These are phyloP conservation scores for Novymonas esmeraldas DNA, from an alignment of 208 protist species.

Conservation along the genomic window DNA sequence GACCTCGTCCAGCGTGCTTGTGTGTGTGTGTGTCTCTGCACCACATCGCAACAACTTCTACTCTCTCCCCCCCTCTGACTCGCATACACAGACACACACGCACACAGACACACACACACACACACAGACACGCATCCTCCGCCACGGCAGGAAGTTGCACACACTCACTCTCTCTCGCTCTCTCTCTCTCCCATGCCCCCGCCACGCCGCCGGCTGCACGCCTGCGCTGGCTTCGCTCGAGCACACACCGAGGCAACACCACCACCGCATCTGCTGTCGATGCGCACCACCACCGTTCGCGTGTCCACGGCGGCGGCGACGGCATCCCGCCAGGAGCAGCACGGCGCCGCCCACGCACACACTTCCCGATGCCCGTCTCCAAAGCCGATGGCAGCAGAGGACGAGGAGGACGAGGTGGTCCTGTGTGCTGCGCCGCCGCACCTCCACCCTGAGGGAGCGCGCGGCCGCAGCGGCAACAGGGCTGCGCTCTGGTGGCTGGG, in stretches of 20 bases:
- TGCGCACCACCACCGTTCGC: too few species aligned
- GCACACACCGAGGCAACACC: neutral
- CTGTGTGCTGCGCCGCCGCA: neutral
- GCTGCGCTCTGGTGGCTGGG: neutral
- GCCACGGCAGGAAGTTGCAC: neutral
- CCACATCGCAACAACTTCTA: neutral
- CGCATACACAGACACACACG: too few species aligned
- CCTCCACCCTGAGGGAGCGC: too few species aligned
- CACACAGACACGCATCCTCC: neutral
- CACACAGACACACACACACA: neutral
- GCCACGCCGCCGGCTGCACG: neutral
- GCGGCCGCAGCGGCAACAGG: neutral
- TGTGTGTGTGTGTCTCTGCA: neutral
- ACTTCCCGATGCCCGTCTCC: too few species aligned
- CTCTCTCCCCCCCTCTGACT: neutral
- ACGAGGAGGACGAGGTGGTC: neutral
- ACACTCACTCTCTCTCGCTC: neutral
- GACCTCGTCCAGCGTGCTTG: neutral
- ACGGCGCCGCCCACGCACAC: neutral
- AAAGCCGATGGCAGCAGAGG: neutral
- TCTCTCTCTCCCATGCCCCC: neutral
- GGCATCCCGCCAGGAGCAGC: too few species aligned
- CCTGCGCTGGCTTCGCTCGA: conserved; percentile 2
- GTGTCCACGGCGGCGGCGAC: neutral
- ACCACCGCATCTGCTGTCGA: neutral